Base-by-base conservation (phyloP, 2,329 filamentous ascomycete species). In the Erysiphe neolycopersici region DNA sequence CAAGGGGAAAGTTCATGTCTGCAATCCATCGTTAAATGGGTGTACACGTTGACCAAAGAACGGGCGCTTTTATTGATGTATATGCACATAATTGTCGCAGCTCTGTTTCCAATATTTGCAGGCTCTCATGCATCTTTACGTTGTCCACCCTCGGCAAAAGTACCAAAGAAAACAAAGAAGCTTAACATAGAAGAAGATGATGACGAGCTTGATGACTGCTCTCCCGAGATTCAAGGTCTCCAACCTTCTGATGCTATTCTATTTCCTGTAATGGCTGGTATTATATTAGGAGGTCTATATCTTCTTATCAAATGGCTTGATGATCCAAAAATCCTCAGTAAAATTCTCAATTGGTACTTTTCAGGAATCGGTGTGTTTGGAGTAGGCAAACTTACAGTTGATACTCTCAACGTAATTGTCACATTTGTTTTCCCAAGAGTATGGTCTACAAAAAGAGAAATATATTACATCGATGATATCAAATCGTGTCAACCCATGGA, bases 261-360 rank as follows among this genome's bases (percentile, higher is more conserved):
- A 52, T 80, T 94, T 49, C 89, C 87, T 1, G 51, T 94, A 30
- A 64, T 84, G 44, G 85, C 84, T 5, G 82, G 75, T 1, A 54
- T 65, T 10, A 73, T 77, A 1, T 69, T 95, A 9, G 67, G 74
- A 37, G 73, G 73, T 5, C 65, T 95, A 12, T 95, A 95, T 62
- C 76, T 85, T 52, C 65, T 93, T 47, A 83, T 95, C 56, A 83
- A 91, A 58, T 89, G 78, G 69, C 70, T 94, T 44, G 67, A 87
- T 50, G 81, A 93, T 53, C 76, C 84, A 0, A 66, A 74, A 11
- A 63, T 91, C 18, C 61, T 95, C 53, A 94, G 87, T 62, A 80
- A 77, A 59, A 69, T 91, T 35, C 63, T 95, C 18, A 76, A 80
- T 35, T 73, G 69, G 54, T 94, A 95, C 63, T 85, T 93, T 60